Percentiles rank a stretch among this genome's conserved stretches.
Evolutionary conservation across 1,284 basidiomycete genomes (phyloP).

Genomic region (Hymenochaete sp.): DNA sequence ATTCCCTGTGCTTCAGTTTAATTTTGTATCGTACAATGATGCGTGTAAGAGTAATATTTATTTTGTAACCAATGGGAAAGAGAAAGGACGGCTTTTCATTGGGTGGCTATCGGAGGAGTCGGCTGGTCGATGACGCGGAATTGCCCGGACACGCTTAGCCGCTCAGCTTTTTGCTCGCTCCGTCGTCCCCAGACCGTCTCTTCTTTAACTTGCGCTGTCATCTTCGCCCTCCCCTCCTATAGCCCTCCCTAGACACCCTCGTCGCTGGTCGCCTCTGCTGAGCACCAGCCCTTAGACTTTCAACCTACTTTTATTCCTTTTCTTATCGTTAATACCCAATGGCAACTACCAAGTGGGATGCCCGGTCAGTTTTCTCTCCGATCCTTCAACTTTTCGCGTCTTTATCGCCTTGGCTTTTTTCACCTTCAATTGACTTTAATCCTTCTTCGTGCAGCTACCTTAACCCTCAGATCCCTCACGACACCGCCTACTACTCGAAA

Average conservation of each 20-base stretch:
- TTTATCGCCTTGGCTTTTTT: conserved; percentile 15
- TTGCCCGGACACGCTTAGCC: not conserved
- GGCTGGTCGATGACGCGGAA: too few relatives aligned
- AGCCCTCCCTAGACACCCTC: conserved; percentile 4
- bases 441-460: conserved; percentile 36
- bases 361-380: conserved; percentile 38
- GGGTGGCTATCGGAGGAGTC: too few relatives aligned
- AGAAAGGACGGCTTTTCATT: too few relatives aligned
- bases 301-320: conserved; percentile 1
- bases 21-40: not conserved
- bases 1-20: not conserved
- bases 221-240: conserved; percentile 1
- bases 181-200: not conserved
- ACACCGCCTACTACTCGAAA: conserved; percentile 65
- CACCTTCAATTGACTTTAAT: conserved; percentile 5
- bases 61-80: not conserved
- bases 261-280: conserved; percentile 7
- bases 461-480: conserved; percentile 62
- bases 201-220: conserved; percentile 12
- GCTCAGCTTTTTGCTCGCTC: conserved; percentile 9
- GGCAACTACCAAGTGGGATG: conserved; percentile 54
- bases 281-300: conserved; percentile 9
- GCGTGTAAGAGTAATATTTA: not conserved
- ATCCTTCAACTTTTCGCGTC: conserved; percentile 11
- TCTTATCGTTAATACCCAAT: conserved; percentile 6